Evolutionary conservation across 2,329 filamentous ascomycete genomes (phyloP), one percentile per base, ranked within the genome.

Genomic region (Hymenoscyphus scutula): DNA sequence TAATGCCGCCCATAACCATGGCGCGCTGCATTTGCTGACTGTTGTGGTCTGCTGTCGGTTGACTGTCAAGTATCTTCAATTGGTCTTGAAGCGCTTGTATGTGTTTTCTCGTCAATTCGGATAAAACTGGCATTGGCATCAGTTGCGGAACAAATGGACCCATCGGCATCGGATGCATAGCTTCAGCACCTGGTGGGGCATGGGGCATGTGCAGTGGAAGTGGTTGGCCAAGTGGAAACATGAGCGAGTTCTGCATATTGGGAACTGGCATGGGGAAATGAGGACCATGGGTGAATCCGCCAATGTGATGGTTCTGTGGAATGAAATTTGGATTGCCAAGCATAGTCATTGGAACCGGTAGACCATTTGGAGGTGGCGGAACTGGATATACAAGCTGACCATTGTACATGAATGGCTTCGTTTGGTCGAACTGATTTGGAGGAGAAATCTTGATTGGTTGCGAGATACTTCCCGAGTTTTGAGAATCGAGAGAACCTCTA

Each of bases 31-130:
- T 69, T 64, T 81, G 79, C 67, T 84, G 83, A 62, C 88, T 84
- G 65, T 87, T 84, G 67, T 87, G 84, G 65, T 87, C 83, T 66
- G 80, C 82, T 59, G 81, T 79, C 53, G 88, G 73, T 67, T 88
- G 84, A 63, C 84, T 81, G 65, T 86, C 81, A 48, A 82, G 77
- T 62, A 82, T 81, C 68, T 81, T 83, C 63, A 88, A 76, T n/a
- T 80, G 79, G n/a, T 71, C 69, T 48, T 78, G 79, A 60, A 88
- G 78, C 51, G 76, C 58, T 23, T 69, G 63, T 55, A 74, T 65
- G 53, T 73, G 70, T 19, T 25, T 59, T 51, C 64, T 74, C 25
- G 67, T 63, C 30, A 64, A 30, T 8, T 68, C 63, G 10, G 61
- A 61, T 38, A 67, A 30, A 29, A 63, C 38, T 58, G 65, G 29